Conservation (phyloP, 257 asterid species). For the Voacanga thouarsii region DNA sequence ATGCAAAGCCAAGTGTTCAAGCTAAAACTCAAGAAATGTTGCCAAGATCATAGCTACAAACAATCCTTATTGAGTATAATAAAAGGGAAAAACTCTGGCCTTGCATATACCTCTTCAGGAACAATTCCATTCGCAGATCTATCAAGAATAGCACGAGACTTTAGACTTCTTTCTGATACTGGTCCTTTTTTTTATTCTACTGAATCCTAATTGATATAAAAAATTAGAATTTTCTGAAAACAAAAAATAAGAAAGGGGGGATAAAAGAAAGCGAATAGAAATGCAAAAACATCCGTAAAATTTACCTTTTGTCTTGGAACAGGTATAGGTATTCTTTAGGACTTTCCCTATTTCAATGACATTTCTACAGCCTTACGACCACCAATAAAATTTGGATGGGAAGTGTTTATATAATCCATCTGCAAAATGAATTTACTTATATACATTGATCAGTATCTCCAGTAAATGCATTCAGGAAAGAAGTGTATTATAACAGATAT, state of each 20-base stretch:
- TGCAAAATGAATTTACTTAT: constrained; percentile 22
- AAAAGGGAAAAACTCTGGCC: not conserved
- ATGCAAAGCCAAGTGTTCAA: no score
- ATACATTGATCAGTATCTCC: no score
- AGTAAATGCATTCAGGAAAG: not conserved
- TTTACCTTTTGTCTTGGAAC: constrained; percentile 57
- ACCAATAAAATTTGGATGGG: constrained; percentile 85
- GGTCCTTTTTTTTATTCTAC: constrained; percentile 61
- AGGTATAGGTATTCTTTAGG: constrained; percentile 45
- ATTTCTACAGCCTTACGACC: constrained; percentile 85
- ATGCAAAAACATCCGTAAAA: not conserved
- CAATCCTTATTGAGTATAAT: not conserved
- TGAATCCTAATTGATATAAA: constrained; percentile 46
- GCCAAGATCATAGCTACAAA: not conserved
- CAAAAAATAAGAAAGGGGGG: not conserved
- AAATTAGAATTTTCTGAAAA: not conserved
- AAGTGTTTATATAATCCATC: constrained; percentile 94
- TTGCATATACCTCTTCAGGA: constrained; percentile 63
- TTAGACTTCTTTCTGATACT: constrained; percentile 55
- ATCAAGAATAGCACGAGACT: constrained; percentile 57
- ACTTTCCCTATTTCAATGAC: constrained; percentile 58
- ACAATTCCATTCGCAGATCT: constrained; percentile 77
- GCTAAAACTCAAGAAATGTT: not conserved
- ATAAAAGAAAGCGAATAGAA: not conserved
- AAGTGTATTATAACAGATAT: not conserved